phyloP scores from a whole-genome alignment of 768 basidiomycete genomes.

The Boletus huronensis region DNA sequence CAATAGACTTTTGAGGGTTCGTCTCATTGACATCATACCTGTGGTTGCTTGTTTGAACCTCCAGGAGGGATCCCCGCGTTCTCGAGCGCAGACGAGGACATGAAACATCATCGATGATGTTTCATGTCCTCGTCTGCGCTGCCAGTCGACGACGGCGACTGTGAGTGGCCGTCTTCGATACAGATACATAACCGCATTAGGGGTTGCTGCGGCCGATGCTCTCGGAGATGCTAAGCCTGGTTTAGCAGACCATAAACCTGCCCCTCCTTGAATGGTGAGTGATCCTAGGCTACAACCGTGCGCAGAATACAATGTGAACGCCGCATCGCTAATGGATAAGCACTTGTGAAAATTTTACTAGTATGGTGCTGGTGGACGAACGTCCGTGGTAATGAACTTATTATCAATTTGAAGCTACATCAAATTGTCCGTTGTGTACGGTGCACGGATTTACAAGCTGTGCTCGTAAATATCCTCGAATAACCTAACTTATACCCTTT shows the following conservation, averaged over 20 bases:
- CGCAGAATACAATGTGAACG: background rate
- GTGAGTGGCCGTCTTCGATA: background rate
- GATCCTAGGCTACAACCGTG: background rate
- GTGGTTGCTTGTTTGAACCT: background rate
- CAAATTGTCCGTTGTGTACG: conserved; percentile 13
- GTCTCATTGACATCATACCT: conserved; percentile 2
- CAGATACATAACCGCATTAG: conserved; percentile 9
- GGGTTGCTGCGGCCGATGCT: conserved; percentile 15
- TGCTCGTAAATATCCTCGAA: no score
- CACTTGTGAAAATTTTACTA: background rate
- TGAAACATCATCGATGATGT: background rate
- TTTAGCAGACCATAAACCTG: conserved; percentile 3
- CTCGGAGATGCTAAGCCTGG: conserved; percentile 9
- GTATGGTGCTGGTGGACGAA: background rate
- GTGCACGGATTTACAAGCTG: no score
- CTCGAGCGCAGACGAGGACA: background rate
- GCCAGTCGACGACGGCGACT: no score
- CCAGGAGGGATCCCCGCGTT: background rate
- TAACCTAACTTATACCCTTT: conserved; percentile 17
- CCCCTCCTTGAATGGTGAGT: background rate
- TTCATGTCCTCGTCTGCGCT: background rate
- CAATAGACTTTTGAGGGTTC: conserved; percentile 5
- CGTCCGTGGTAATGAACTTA: conserved; percentile 6
- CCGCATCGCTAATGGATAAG: conserved; percentile 1
- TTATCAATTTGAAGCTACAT: conserved; percentile 4